phyloP scores from a whole-genome alignment of 2,329 filamentous ascomycete species.

The Macrophomina phaseolina region DNA sequence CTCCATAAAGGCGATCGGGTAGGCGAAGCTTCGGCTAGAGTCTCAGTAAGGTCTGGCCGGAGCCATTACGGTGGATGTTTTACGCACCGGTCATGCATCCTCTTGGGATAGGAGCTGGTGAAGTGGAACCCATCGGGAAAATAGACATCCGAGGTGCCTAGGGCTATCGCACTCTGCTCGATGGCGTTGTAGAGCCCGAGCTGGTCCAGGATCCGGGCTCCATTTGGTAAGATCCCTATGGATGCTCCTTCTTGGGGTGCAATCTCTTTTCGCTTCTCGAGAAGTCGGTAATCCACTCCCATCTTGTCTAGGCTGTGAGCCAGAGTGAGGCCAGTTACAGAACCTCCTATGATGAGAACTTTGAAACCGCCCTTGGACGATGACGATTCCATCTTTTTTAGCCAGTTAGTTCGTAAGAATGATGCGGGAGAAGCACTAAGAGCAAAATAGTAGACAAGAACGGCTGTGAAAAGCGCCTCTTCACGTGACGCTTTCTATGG shows the following conservation, averaged over 20 bases:
- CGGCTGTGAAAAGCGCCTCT: no score
- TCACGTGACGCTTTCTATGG: no score
- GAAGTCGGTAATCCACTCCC: constrained; percentile 34
- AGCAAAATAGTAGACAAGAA: no score
- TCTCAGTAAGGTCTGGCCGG: background rate
- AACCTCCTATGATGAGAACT: constrained; percentile 31
- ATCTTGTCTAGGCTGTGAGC: constrained; percentile 34
- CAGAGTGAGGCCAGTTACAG: constrained; percentile 33
- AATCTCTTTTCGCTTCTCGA: constrained; percentile 31
- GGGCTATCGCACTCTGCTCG: background rate
- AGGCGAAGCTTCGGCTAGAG: constrained; percentile 17
- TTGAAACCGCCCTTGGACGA: background rate
- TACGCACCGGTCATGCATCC: background rate
- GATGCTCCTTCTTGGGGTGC: constrained; percentile 32
- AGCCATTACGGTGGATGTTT: background rate
- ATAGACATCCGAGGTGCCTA: background rate
- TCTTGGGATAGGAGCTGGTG: background rate
- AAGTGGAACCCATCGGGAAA: background rate
- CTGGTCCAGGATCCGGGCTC: constrained; percentile 35
- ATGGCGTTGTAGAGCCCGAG: constrained; percentile 29
- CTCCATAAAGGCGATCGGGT: constrained; percentile 15
- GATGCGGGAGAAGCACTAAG: no score
- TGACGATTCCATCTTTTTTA: no score
- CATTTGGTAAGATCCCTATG: constrained; percentile 31
- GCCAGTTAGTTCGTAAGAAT: no score